Base-by-base conservation (phyloP, 176 grass and related monocot genomes). In the Oryza rufipogon region DNA sequence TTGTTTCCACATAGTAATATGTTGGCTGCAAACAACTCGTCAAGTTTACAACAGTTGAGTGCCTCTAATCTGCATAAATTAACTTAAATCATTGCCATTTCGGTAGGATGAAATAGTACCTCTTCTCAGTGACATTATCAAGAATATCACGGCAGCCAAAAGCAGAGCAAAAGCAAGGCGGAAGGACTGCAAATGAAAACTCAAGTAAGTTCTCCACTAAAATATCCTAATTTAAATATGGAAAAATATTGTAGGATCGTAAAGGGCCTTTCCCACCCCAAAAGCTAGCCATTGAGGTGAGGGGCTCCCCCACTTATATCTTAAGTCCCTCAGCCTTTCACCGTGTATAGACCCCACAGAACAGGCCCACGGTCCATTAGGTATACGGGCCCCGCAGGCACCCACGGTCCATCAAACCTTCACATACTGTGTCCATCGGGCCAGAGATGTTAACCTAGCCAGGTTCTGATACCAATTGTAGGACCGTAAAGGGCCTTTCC, bases 81-180 rank as follows among this genome's bases (percentile, higher is more conserved):
- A 30, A 86, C 19, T 30, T 17, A 41, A 6, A 77, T 51, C 14
- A 74, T 44, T 76, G 0, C 1, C 11, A 0, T 33, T 44, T 87
- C 44, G 41, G 30, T 2, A 42, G 26, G 48, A 1, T 30, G 52
- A 87, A 82, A 82, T 49, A 44, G 86, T 75, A 98, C 95, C 95
- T 90, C 90, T 87, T 85, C 87, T 76, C 77, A 98, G 91, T 10
- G 95, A 98, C 73, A 93, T 75, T 49, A 93, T 58, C 78, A 94
- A 82, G 72, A 95, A 91, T 76, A 98, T 74, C 74, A 92, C 25
- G 74, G 88, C 88, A 63, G 81, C 75, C 73, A 98, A 38, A 86
- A 93, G 60, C 68, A 98, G 63, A 80, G 80, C 82, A 52, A 98
- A 93, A 80, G 89, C 95, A 73, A 93, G 76, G 11, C 89, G 89